These are phyloP conservation scores for Golubevia sp. DNA, from an alignment of 1,284 basidiomycete species.

Conservation along the genomic window DNA sequence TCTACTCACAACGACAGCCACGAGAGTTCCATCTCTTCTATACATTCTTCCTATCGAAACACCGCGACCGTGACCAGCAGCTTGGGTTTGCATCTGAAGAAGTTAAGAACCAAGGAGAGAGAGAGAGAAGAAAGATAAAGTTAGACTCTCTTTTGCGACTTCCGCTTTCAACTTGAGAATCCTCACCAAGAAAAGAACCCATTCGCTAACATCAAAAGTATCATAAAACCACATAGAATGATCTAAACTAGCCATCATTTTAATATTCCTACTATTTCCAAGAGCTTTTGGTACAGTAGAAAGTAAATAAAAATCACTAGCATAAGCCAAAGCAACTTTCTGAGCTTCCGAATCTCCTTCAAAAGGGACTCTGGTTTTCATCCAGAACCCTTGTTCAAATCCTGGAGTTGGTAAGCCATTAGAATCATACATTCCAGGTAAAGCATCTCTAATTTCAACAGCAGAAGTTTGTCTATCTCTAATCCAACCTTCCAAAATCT, in stretches of 20 bases:
- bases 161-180: neutral
- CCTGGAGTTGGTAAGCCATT: constrained; percentile 40
- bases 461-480: constrained; percentile 36
- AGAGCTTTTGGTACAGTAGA: constrained; percentile 44
- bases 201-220: constrained; percentile 46
- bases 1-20: constrained; percentile 36
- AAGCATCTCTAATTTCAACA: constrained; percentile 46
- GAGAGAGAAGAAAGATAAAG: neutral
- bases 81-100: constrained; percentile 53
- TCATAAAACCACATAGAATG: constrained; percentile 56
- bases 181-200: constrained; percentile 45
- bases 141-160: neutral
- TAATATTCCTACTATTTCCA: constrained; percentile 24
- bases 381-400: constrained; percentile 54
- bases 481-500: constrained; percentile 31
- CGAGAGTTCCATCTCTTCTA: constrained; percentile 42
- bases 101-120: constrained; percentile 1
- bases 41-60: constrained; percentile 49
- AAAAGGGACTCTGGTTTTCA: constrained; percentile 36
- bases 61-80: constrained; percentile 44
- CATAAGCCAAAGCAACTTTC: constrained; percentile 50
- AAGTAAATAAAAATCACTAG: constrained; percentile 48
- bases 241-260: constrained; percentile 58
- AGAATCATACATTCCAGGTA: constrained; percentile 48
- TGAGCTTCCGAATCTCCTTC: constrained; percentile 34